Evolutionary conservation across 1,139 yeast species (phyloP).

Genomic region (Taphrina deformans): DNA sequence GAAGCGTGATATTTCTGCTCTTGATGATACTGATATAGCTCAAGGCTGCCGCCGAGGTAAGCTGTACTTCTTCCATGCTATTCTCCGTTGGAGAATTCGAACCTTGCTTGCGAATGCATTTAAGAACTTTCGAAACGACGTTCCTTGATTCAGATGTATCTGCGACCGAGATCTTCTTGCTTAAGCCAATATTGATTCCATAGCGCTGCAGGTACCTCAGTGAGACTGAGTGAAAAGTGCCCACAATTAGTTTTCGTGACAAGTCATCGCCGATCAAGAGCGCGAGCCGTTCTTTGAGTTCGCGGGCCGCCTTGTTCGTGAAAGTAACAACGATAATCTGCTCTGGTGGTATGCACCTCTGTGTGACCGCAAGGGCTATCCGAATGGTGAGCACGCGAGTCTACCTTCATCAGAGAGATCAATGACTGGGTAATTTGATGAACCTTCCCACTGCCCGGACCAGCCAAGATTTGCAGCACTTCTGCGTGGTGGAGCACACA

Average conservation of each 20-base stretch:
- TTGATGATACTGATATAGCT: conserved; percentile 17
- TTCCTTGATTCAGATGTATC: conserved; percentile 58
- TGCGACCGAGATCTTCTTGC: conserved; percentile 55
- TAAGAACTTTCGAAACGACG: conserved; percentile 19
- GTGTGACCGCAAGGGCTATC: conserved; percentile 63
- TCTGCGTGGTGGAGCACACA: conserved; percentile 28
- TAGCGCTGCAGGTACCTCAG: conserved; percentile 57
- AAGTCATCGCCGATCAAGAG: conserved; percentile 49
- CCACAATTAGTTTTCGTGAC: conserved; percentile 57
- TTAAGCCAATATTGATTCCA: conserved; percentile 57
- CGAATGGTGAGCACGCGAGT: conserved; percentile 78
- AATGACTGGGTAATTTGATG: background rate
- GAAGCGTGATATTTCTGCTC: background rate
- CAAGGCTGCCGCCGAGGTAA: conserved; percentile 3
- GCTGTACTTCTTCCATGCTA: background rate
- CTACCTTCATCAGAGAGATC: conserved; percentile 42
- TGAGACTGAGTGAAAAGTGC: conserved; percentile 86
- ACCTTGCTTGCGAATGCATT: background rate
- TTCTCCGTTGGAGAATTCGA: background rate
- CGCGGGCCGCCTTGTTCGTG: conserved; percentile 85
- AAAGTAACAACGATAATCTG: conserved; percentile 80
- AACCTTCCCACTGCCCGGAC: conserved; percentile 71
- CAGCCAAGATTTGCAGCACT: conserved; percentile 76
- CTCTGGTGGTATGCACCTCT: conserved; percentile 56
- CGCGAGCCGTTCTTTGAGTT: conserved; percentile 65